Percentiles rank a stretch among this genome's conserved stretches.
These are phyloP conservation scores for Triticum urartu DNA, from an alignment of 176 grass and related monocot species.

Conservation along the genomic window DNA sequence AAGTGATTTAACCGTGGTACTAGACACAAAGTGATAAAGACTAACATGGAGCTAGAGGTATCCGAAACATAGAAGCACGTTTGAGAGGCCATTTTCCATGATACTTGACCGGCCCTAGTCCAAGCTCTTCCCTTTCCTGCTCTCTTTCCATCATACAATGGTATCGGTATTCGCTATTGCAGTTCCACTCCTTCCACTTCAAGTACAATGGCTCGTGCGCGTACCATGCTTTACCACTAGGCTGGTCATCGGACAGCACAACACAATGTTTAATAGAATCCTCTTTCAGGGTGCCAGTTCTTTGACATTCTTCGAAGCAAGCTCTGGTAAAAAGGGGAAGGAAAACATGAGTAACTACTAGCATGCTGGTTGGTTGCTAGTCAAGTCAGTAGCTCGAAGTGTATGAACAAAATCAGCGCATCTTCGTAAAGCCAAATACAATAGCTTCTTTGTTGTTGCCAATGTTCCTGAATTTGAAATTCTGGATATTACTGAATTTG, in stretches of 20 bases:
- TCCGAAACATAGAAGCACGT: slow-evolving; percentile 82
- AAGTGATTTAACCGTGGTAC: not conserved
- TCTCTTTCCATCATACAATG: slow-evolving; percentile 91
- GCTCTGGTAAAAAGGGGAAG: slow-evolving; percentile 25
- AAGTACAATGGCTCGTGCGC: slow-evolving; percentile 77
- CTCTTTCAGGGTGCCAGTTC: slow-evolving; percentile 62
- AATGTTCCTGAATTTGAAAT: not conserved
- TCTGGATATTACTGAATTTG: too few relatives aligned
- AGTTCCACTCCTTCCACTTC: slow-evolving; percentile 97
- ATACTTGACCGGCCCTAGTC: slow-evolving; percentile 71
- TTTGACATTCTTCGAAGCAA: slow-evolving; percentile 63
- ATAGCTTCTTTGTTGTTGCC: too few relatives aligned
- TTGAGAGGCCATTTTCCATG: slow-evolving; percentile 91
- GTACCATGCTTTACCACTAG: slow-evolving; percentile 59
- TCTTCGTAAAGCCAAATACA: not conserved
- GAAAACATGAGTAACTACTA: not conserved
- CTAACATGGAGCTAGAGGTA: slow-evolving; percentile 22
- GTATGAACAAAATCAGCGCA: not conserved
- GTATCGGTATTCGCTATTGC: slow-evolving; percentile 81
- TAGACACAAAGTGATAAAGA: not conserved
- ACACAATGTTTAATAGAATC: slow-evolving; percentile 59
- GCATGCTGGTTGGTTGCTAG: not conserved
- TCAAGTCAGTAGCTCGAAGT: not conserved
- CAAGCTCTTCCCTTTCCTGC: slow-evolving; percentile 60
- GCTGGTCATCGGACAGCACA: slow-evolving; percentile 43